Evolutionary conservation across 768 basidiomycete species (phyloP), one percentile per base, ranked within the genome.

Genomic region (Boletus rubroflammeus): DNA sequence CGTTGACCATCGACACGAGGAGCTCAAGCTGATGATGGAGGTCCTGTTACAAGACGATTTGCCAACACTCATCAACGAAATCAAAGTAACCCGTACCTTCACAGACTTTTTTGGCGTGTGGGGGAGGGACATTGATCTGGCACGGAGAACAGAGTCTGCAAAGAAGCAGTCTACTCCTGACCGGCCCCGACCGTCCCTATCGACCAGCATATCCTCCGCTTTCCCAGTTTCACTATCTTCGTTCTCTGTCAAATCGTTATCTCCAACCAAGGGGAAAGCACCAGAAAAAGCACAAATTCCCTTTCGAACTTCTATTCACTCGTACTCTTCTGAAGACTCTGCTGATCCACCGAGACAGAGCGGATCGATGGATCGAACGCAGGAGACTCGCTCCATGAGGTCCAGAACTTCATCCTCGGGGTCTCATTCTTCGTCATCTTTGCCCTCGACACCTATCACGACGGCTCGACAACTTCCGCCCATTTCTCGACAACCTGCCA

Each of bases 51-150:
- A 71, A 35, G 78, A 81, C 23, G 78, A 83, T 38, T 76, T 87
- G 45, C 90, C 90, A 15, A 75, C 77, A 0, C 75, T 92, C 42
- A 69, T 92, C 47, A 71, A 76, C 51, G 90, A 91, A 53, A 76
- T 93, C 50, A 77, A 87, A 36, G 73, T 73, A 17, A 79, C 78
- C 26, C 75, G 73, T 32, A 66, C 76, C 28, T 79, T 89, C 47
- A 81, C 81, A 3, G 85, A 91, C 65, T 93, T 92, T 69, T 93
- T 93, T 63, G 86, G 81, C 14, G 78, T 80, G 58, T 92, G 90
- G 90, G 75, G 84, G 56, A 72, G 84, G 36, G 90, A 93, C 67
- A 69, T 80, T 55, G 88, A 91, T 50, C 72, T 81, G 19, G 75
- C 75, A 26, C 74, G 76, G 56, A 83, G 79, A 63, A 40, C n/a